A percentile compares a stretch with the other conserved stretches of the same genome.
Conservation (phyloP, 2,329 filamentous ascomycete genomes). For the Aspergillus caelatus region DNA sequence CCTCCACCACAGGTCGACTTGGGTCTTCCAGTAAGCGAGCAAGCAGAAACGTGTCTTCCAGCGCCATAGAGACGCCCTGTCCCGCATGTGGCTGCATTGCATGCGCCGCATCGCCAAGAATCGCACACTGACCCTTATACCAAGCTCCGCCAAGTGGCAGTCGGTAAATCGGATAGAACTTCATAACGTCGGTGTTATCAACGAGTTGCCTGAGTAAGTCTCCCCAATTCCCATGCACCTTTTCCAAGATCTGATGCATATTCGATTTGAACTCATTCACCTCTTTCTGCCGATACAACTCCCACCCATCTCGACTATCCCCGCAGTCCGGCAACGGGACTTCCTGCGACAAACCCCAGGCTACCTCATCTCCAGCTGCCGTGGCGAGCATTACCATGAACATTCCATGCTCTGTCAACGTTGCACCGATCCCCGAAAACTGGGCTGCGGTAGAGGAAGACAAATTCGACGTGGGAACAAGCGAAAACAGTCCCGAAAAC, state of each 20-base stretch:
- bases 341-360: slow-evolving; percentile 34
- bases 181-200: background rate
- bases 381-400: slow-evolving; percentile 27
- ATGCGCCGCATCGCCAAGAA: slow-evolving; percentile 38
- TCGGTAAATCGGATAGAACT: background rate
- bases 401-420: background rate
- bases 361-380: slow-evolving; percentile 23
- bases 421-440: background rate
- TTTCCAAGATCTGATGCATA: slow-evolving; percentile 2
- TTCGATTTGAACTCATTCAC: slow-evolving; percentile 26
- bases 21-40: slow-evolving; percentile 28
- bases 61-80: slow-evolving; percentile 56
- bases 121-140: slow-evolving; percentile 37
- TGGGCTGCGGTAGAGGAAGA: background rate
- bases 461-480: background rate
- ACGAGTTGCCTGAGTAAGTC: background rate
- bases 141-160: slow-evolving; percentile 31
- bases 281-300: slow-evolving; percentile 28
- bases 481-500: background rate
- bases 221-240: background rate
- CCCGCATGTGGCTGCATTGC: slow-evolving; percentile 45
- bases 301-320: slow-evolving; percentile 33
- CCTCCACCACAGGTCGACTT: slow-evolving; percentile 19
- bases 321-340: slow-evolving; percentile 24
- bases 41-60: slow-evolving; percentile 51